A percentile compares a stretch with the other conserved stretches of the same genome.
Evolutionary conservation across 2,329 filamentous ascomycete species (phyloP).

Genomic region (Fusarium cicatricum): DNA sequence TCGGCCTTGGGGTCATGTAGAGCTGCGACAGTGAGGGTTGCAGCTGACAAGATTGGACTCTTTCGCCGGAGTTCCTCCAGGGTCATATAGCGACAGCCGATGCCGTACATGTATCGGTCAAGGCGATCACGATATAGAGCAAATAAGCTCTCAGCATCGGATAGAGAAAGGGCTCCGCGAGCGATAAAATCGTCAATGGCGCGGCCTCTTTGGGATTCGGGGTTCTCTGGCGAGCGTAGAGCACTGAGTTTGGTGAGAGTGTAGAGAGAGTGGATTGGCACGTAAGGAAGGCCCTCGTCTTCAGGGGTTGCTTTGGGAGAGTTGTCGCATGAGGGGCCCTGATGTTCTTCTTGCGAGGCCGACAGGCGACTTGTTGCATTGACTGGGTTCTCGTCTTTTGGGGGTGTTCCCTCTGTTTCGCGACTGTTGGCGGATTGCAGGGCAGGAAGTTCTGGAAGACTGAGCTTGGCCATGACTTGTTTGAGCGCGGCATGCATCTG

Average conservation of each 20-base stretch:
- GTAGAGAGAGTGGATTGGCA: constrained; percentile 52
- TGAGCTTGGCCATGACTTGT: constrained; percentile 39
- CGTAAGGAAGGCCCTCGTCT: constrained; percentile 48
- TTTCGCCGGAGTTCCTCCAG: constrained; percentile 61
- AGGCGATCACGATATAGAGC: constrained; percentile 59
- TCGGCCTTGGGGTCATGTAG: constrained; percentile 65
- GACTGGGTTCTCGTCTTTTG: constrained; percentile 29
- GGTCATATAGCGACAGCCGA: constrained; percentile 59
- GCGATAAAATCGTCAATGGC: constrained; percentile 48
- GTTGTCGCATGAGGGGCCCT: constrained; percentile 42
- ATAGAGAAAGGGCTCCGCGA: constrained; percentile 52
- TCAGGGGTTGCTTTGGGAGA: constrained; percentile 43
- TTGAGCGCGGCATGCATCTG: constrained; percentile 38
- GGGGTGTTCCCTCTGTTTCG: constrained; percentile 35
- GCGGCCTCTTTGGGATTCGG: constrained; percentile 30
- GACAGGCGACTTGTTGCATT: constrained; percentile 13
- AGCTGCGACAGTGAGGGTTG: constrained; percentile 65
- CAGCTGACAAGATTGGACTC: constrained; percentile 64
- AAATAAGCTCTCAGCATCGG: constrained; percentile 61
- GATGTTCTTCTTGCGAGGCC: constrained; percentile 30
- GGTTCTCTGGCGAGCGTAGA: constrained; percentile 46
- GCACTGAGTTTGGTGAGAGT: constrained; percentile 50
- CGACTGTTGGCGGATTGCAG: constrained; percentile 33
- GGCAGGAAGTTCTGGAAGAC: constrained; percentile 35
- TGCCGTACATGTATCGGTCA: constrained; percentile 62